Base-by-base conservation (phyloP, 805 yeast genomes). In the Saturnispora zaruensis region DNA sequence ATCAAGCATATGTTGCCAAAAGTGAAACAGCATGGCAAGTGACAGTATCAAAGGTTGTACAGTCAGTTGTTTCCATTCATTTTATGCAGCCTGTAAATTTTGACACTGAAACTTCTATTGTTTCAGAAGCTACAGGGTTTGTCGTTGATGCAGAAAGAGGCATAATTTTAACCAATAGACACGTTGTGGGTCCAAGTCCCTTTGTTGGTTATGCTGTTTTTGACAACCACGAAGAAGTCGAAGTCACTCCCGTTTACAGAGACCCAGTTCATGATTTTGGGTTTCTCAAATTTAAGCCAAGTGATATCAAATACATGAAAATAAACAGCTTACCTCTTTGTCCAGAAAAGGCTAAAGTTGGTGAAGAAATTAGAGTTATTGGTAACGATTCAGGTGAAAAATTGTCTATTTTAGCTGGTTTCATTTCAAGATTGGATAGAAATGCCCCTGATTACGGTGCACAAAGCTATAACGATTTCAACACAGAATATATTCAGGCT, bases 331-430 rank as follows among this genome's bases (percentile, higher is more conserved):
- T 90, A 45, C 75, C 76, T 38, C 69, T 90, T 48, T 74, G 77
- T 55, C 97, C 97, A 0, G 91, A 87, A 16, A 71, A 84, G 52
- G 96, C 96, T 26, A 76, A 78, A 59, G 90, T 90, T n/a, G 97
- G 97, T 34, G 79, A 87, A 37, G 97, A 90, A 64, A 89, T 90
- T 60, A 77, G 96, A 60, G 96, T 90, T 26, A 90, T 90, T 36
- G 97, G 97, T 72, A 90, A 90, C 66, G 97, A 90, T 70, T 95
- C 96, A 13, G 97, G 96, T 62, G 97, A 90, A 65, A 89, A 90
- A 66, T 72, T 90, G 43, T 83, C 95, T 45, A 90, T 90, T 59
- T 71, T 89, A 57, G 78, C 96, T 1, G 97, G 97, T 32, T 87
- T 89, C 65, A 84, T 84, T 34, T 77, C 82, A 18, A 78, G 96